These are phyloP conservation scores for Kodamaea sp. DNA, from an alignment of 1,139 yeast genomes.

Conservation along the genomic window DNA sequence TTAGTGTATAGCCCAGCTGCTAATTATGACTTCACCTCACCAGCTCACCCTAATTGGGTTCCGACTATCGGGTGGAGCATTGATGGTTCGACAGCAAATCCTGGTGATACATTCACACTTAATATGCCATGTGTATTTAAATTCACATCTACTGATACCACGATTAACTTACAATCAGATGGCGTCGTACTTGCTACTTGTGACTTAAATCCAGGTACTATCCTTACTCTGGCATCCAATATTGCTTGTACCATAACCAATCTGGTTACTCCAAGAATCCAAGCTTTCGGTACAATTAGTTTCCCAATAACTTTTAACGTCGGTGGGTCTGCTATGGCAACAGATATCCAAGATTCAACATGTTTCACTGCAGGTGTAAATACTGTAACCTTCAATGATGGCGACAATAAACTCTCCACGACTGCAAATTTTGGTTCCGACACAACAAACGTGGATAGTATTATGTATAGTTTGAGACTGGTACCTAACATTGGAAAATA, in stretches of 20 bases:
- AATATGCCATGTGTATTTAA: slow-evolving; percentile 30
- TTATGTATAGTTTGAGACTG: neutral
- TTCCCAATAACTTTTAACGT: slow-evolving; percentile 28
- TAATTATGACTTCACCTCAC: slow-evolving; percentile 8
- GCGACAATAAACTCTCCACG: slow-evolving; percentile 18
- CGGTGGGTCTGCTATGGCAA: slow-evolving; percentile 21
- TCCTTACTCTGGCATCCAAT: slow-evolving; percentile 21
- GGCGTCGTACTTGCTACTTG: slow-evolving; percentile 26
- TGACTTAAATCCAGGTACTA: slow-evolving; percentile 21
- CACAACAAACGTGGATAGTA: neutral
- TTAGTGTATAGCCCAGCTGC: slow-evolving; percentile 4
- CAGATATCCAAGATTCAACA: slow-evolving; percentile 21
- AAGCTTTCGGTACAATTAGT: slow-evolving; percentile 21
- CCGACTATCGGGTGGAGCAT: slow-evolving; percentile 26
- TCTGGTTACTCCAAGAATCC: slow-evolving; percentile 11
- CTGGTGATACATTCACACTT: slow-evolving; percentile 34
- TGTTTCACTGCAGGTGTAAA: slow-evolving; percentile 23
- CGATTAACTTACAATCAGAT: slow-evolving; percentile 18
- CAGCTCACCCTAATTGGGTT: slow-evolving; percentile 23
- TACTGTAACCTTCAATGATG: slow-evolving; percentile 27
- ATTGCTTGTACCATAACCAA: slow-evolving; percentile 23
- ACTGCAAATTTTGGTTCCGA: slow-evolving; percentile 15
- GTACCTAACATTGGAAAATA: slow-evolving; percentile 16
- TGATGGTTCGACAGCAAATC: slow-evolving; percentile 14
- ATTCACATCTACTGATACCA: slow-evolving; percentile 18